Conservation (phyloP, 129 eudicot genomes). For the Solidago caesia region DNA sequence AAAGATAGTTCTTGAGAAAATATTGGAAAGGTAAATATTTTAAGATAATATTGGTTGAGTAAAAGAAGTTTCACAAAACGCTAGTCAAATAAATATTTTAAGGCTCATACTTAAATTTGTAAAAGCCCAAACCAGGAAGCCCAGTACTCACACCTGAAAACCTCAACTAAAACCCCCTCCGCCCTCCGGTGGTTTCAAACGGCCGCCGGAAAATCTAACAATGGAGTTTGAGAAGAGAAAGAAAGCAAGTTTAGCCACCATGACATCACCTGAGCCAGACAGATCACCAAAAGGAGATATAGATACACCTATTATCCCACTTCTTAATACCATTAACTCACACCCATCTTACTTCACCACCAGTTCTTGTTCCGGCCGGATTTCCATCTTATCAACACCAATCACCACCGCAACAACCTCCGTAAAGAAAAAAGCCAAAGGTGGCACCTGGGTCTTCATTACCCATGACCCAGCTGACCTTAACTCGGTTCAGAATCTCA, state of each 20-base stretch:
- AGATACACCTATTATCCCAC: slow-evolving; percentile 72
- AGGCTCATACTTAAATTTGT: background rate
- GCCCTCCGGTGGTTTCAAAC: background rate
- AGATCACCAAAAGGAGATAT: slow-evolving; percentile 90
- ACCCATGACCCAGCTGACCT: slow-evolving; percentile 68
- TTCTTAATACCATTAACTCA: slow-evolving; percentile 60
- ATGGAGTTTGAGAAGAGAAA: slow-evolving; percentile 83
- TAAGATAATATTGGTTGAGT: too few relatives aligned
- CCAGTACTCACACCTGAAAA: slow-evolving; percentile 19
- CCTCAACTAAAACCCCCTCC: slow-evolving; percentile 1
- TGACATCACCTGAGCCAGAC: slow-evolving; percentile 63
- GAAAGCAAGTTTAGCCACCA: slow-evolving; percentile 53
- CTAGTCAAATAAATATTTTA: too few relatives aligned
- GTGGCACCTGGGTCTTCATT: slow-evolving; percentile 84
- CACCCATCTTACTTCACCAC: slow-evolving; percentile 89
- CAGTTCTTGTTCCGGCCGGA: slow-evolving; percentile 98
- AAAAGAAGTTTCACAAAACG: too few relatives aligned
- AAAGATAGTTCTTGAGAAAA: too few relatives aligned
- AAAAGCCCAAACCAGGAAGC: slow-evolving; percentile 16
- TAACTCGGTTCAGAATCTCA: slow-evolving; percentile 38
- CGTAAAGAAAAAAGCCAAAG: slow-evolving; percentile 73
- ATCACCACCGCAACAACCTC: slow-evolving; percentile 27
- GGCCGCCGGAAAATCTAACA: slow-evolving; percentile 25
- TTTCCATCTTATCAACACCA: slow-evolving; percentile 85
- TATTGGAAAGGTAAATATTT: too few relatives aligned